Evolutionary conservation across 139 green algal genomes (phyloP), one percentile per base, ranked within the genome.

Genomic region (Chlorella sp.): DNA sequence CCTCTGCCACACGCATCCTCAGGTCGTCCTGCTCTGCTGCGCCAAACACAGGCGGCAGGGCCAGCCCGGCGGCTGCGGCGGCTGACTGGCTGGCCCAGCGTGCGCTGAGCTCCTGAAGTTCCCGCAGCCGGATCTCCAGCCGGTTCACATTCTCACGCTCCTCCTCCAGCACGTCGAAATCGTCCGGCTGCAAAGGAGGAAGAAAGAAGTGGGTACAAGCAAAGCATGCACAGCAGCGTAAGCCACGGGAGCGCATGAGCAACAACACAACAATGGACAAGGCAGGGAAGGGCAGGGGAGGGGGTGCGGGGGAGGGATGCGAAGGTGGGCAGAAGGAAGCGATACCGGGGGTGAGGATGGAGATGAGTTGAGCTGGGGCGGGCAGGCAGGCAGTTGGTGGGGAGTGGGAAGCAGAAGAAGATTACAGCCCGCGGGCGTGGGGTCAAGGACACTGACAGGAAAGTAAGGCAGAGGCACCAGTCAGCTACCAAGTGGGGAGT

Each of bases 121-220:
- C 83, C 3, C 37, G 37, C 83, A 88, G 64, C 61, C 83, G 76
- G 40, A 83, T 78, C 76, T 90, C 66, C 39, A 93, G 61, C 76
- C 48, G 57, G 7, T 34, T 40, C 40, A 92, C 53, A 30, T 89
- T 69, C 73, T 84, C 78, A 77, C 84, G 86, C 86, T 94, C 91
- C 60, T 94, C 86, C 68, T 94, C 73, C n/a, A 93, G 75, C 34
- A 89, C 75, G 24, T 94, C 87, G 90, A 64, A 94, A 79, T 93
- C 89, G 68, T 86, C 85, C 32, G 85, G 90, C 69, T 76, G 78
- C 22, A 36, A 60, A 16, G 4, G 16, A 9, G 2, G 7, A 11
- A 57, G 3, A 3, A 18, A 32, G 14, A 21, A 68, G 14, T 68
- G 60, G 60, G 60, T 24, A 18, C 15, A 18, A 28, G 3, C 64